phyloP scores from a whole-genome alignment of 208 protist genomes.

The Leishmania martiniquensis region DNA sequence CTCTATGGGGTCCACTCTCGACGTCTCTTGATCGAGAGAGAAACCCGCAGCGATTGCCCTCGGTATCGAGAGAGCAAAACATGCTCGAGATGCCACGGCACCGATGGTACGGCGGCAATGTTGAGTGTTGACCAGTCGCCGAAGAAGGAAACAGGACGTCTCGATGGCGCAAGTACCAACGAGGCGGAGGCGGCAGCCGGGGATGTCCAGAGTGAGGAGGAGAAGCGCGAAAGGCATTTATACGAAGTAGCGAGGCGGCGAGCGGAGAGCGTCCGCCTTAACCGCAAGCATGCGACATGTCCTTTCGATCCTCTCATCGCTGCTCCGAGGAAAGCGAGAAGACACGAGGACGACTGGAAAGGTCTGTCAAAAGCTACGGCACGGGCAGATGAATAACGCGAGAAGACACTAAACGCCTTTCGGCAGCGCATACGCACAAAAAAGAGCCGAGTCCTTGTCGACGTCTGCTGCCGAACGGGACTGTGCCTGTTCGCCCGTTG shows the following conservation, averaged over 20 bases:
- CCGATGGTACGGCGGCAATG: neutral
- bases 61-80: neutral
- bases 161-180: neutral
- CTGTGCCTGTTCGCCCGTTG: neutral
- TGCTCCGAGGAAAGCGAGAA: neutral
- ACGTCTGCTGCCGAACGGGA: neutral
- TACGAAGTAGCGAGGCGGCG: neutral
- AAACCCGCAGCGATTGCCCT: neutral
- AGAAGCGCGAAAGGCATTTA: neutral
- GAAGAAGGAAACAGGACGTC: conserved; percentile 7
- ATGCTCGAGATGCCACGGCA: neutral
- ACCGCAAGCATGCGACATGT: neutral
- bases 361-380: neutral
- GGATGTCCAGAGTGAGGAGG: neutral
- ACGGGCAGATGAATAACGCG: neutral
- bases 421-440: conserved; percentile 1
- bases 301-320: neutral
- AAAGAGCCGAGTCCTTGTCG: neutral
- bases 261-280: neutral
- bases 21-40: neutral
- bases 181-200: conserved; percentile 6
- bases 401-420: neutral
- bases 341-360: neutral
- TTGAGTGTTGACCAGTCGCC: conserved; percentile 10
- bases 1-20: neutral